phyloP scores from a whole-genome alignment of 1,139 yeast genomes.

The Spathaspora sp. region DNA sequence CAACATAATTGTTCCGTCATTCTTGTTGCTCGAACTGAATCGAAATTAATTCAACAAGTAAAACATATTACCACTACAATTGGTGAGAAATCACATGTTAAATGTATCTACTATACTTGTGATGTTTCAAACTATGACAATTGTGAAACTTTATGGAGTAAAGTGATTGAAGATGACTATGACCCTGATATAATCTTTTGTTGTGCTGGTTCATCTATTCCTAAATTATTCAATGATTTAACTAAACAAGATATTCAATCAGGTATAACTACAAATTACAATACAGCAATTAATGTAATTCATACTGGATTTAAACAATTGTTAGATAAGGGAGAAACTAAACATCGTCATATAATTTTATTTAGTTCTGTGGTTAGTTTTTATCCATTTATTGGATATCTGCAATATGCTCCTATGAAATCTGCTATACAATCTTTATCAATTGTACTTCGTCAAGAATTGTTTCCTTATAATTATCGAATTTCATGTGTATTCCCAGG shows the following conservation, averaged over 20 bases:
- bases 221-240: slow-evolving; percentile 74
- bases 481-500: slow-evolving; percentile 78
- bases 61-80: slow-evolving; percentile 32
- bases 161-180: slow-evolving; percentile 18
- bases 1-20: slow-evolving; percentile 61
- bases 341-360: slow-evolving; percentile 61
- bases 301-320: slow-evolving; percentile 58
- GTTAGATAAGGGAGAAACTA: slow-evolving; percentile 15
- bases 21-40: slow-evolving; percentile 72
- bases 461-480: slow-evolving; percentile 61
- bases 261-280: slow-evolving; percentile 71
- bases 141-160: slow-evolving; percentile 41
- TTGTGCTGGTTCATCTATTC: slow-evolving; percentile 86
- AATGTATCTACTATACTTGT: slow-evolving; percentile 51
- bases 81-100: slow-evolving; percentile 22
- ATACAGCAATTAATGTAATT: slow-evolving; percentile 67
- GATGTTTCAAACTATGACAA: slow-evolving; percentile 64
- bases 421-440: slow-evolving; percentile 78
- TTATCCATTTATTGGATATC: slow-evolving; percentile 88
- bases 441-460: slow-evolving; percentile 79
- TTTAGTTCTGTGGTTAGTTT: slow-evolving; percentile 82
- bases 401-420: slow-evolving; percentile 87
- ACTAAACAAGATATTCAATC: slow-evolving; percentile 53
- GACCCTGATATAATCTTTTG: slow-evolving; percentile 76
- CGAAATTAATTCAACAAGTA: slow-evolving; percentile 52